Base-by-base conservation (phyloP, 352 stramenopile genomes). In the Globisporangium paroecandrum region DNA sequence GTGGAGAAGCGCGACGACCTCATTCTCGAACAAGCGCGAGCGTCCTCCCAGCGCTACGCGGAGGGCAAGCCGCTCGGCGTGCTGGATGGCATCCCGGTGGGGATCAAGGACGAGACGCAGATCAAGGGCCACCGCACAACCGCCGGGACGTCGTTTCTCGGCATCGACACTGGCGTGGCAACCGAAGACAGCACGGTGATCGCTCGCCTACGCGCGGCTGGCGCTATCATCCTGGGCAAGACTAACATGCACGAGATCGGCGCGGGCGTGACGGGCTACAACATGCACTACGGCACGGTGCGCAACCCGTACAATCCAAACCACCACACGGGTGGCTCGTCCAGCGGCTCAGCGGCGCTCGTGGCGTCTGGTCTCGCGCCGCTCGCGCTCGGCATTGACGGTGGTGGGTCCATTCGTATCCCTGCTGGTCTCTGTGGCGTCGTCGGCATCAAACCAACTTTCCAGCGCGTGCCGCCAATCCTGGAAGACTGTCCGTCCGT, bases 221-320 rank as follows among this genome's bases (percentile, higher is more conserved):
- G 91, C 67, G 92, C 90, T 12, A 83, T 98, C 10, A 91, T 98
- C 58, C 66, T 97, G 9, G 91, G 91, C 43, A 91, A 83, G 27
- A 96, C 90, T 56, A 95, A 96, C 71, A 95, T 97, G 87, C 83
- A 96, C 72, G 91, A 98, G 68, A 74, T 95, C 60, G 92, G 92
- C 8, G 77, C 70, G 0, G 78, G 85, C 47, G 73, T 89, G 65
- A 91, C 82, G 51, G 87, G 85, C n/a, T 91, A 89, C 74, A 95
- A 93, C 69, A 85, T 88, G 75, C 74, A 84, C 38, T 77, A 87
- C 54, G 87, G 87, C 43, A 90, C 79, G 1, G 74, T 85, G 13
- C 83, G 77, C 51, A 98, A 98, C 64, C 90, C 94, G 36, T 93
- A 97, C 71, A 90, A 96, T 69, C 73, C 76, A 0, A 74, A 83